These are phyloP conservation scores for Chaetomium cochliodes DNA, from an alignment of 495 filamentous ascomycete species.

Conservation along the genomic window DNA sequence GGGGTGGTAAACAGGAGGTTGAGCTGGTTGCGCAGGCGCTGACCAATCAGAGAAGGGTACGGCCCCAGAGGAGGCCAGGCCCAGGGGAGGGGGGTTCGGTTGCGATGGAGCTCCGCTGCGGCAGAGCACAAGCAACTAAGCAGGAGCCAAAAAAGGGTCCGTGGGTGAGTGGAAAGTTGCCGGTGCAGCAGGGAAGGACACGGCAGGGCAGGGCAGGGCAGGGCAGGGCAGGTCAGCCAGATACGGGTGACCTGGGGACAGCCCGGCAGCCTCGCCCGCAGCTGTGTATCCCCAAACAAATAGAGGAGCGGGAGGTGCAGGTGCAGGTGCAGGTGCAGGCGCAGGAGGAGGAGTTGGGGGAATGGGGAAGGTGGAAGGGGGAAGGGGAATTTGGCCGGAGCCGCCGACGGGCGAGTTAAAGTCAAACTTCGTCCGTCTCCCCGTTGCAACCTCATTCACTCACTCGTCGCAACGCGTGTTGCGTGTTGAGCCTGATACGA, in stretches of 20 bases:
- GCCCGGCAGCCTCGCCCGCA: slow-evolving; percentile 1
- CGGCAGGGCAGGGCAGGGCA: too few relatives aligned
- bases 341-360: background rate
- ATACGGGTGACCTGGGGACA: background rate
- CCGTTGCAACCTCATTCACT: too few relatives aligned
- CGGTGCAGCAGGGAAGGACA: too few relatives aligned
- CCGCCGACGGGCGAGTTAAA: background rate
- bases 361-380: too few relatives aligned
- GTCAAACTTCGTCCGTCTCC: background rate
- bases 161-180: slow-evolving; percentile 5
- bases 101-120: slow-evolving; percentile 15
- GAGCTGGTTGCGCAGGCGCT: slow-evolving; percentile 36
- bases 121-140: slow-evolving; percentile 9
- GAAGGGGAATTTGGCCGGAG: background rate
- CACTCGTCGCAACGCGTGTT: too few relatives aligned
- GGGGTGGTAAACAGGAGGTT: slow-evolving; percentile 37
- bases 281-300: slow-evolving; percentile 5
- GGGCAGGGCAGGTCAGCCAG: background rate
- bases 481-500: background rate
- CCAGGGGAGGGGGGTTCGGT: slow-evolving; percentile 27
- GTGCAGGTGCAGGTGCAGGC: too few relatives aligned
- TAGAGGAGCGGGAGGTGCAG: background rate
- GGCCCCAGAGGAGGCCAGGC: slow-evolving; percentile 27
- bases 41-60: slow-evolving; percentile 32
- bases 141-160: slow-evolving; percentile 6